A percentile compares a stretch with the other conserved stretches of the same genome.
Evolutionary conservation across 2,329 filamentous ascomycete species (phyloP).

Genomic region (Pseudogymnoascus sp.): DNA sequence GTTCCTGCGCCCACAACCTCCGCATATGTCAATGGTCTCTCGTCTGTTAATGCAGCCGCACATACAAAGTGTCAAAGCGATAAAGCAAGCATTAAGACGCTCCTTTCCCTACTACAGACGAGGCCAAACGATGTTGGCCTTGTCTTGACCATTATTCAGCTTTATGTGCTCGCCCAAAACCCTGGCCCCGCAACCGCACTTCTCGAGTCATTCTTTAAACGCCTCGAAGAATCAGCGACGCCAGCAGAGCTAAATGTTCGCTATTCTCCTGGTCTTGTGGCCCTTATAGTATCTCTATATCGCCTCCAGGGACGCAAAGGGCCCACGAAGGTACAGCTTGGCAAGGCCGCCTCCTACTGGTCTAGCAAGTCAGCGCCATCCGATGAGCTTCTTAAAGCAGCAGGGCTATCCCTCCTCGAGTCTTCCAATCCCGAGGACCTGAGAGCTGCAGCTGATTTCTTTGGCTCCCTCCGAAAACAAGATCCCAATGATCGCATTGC

Average conservation of each 20-base stretch:
- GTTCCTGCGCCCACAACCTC: conserved; percentile 41
- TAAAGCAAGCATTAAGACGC: conserved; percentile 59
- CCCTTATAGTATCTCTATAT: conserved; percentile 71
- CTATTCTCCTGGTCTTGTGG: conserved; percentile 77
- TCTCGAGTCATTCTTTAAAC: conserved; percentile 65
- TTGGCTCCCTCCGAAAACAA: conserved; percentile 58
- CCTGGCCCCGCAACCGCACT: conserved; percentile 63
- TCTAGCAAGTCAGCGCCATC: conserved; percentile 49
- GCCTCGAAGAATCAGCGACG: conserved; percentile 54
- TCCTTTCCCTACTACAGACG: conserved; percentile 61
- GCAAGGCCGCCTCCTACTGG: conserved; percentile 77
- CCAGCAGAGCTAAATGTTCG: conserved; percentile 58
- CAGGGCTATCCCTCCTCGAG: conserved; percentile 72
- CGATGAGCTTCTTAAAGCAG: conserved; percentile 65
- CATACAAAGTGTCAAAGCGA: conserved; percentile 54
- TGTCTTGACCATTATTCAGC: conserved; percentile 68
- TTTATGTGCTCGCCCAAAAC: conserved; percentile 67
- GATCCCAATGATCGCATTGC: conserved; percentile 61
- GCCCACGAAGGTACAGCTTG: conserved; percentile 63
- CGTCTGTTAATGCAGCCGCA: conserved; percentile 65
- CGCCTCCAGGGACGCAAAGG: conserved; percentile 62
- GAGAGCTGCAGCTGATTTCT: conserved; percentile 65
- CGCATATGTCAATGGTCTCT: conserved; percentile 44
- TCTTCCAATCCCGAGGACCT: conserved; percentile 63
- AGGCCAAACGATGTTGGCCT: conserved; percentile 74